Evolutionary conservation across 306 rosid genomes (phyloP).

Genomic region (Trichosanthes cucumerina): DNA sequence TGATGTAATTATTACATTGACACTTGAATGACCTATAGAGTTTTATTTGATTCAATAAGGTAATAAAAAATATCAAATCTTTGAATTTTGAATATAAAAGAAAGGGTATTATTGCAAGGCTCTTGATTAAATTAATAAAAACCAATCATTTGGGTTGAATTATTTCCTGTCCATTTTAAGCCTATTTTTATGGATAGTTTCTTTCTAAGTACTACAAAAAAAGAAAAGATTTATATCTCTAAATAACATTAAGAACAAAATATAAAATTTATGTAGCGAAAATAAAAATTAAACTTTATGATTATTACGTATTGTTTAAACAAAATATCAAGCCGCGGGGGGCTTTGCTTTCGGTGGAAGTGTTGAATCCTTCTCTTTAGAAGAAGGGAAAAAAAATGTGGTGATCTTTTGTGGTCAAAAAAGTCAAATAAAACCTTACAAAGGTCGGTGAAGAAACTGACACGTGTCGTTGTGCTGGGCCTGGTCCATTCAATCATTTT

Average conservation of each 20-base stretch:
- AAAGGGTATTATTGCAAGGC: background rate
- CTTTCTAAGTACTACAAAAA: no score
- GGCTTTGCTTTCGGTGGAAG: slow-evolving; percentile 12
- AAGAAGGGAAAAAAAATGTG: background rate
- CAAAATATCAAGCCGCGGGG: slow-evolving; percentile 6
- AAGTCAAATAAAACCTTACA: background rate
- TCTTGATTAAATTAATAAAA: background rate
- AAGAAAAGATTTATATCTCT: background rate
- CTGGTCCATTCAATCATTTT: background rate
- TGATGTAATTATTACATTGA: background rate
- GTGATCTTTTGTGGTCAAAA: background rate
- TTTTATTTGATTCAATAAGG: background rate
- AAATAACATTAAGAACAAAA: background rate
- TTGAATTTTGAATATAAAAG: background rate
- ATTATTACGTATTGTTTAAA: background rate
- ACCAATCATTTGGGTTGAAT: background rate
- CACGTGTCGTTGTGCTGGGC: background rate
- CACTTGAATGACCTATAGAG: background rate
- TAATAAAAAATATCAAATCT: background rate
- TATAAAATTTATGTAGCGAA: background rate
- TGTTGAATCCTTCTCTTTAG: background rate
- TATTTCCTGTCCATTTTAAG: background rate
- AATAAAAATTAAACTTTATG: background rate
- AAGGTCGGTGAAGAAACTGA: background rate
- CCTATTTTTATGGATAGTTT: no score